Conservation (phyloP, 2,329 filamentous ascomycete genomes). For the Arthrobotrys iridis region DNA sequence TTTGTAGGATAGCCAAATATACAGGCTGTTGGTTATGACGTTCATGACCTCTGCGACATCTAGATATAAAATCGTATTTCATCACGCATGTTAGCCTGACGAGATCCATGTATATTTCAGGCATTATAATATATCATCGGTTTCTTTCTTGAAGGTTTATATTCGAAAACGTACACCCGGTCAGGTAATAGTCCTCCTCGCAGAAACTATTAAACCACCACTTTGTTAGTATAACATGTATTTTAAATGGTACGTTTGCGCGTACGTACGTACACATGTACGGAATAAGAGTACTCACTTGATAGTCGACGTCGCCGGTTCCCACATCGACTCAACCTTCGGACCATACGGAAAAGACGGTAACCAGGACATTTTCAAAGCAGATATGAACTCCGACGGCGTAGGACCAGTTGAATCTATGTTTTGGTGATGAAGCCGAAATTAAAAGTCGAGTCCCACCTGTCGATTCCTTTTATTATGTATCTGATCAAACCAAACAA, state of each 20-base stretch:
- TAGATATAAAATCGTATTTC: conserved; percentile 3
- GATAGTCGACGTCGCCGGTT: conserved; percentile 57
- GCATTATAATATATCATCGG: background rate
- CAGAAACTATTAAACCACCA: conserved; percentile 56
- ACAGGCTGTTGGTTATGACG: conserved; percentile 82
- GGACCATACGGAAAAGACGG: conserved; percentile 56
- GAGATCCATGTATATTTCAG: background rate
- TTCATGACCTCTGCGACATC: conserved; percentile 62
- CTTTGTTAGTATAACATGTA: background rate
- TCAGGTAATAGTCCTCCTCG: conserved; percentile 58
- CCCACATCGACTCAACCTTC: conserved; percentile 55
- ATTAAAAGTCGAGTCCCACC: background rate
- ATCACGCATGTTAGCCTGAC: background rate
- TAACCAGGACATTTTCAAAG: conserved; percentile 45
- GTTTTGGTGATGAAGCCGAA: background rate
- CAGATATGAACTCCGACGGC: conserved; percentile 1
- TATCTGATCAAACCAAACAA: background rate
- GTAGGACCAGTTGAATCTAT: too few species aligned
- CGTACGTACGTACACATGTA: background rate
- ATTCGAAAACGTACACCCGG: conserved; percentile 54
- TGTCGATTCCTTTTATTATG: background rate
- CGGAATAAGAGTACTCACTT: conserved; percentile 52
- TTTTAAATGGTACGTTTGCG: background rate
- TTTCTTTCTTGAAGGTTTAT: too few species aligned
- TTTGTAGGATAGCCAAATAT: conserved; percentile 79